A percentile compares a stretch with the other conserved stretches of the same genome.
phyloP scores from a whole-genome alignment of 73 alveolate genomes.

The Paramecium sexaurelia region DNA sequence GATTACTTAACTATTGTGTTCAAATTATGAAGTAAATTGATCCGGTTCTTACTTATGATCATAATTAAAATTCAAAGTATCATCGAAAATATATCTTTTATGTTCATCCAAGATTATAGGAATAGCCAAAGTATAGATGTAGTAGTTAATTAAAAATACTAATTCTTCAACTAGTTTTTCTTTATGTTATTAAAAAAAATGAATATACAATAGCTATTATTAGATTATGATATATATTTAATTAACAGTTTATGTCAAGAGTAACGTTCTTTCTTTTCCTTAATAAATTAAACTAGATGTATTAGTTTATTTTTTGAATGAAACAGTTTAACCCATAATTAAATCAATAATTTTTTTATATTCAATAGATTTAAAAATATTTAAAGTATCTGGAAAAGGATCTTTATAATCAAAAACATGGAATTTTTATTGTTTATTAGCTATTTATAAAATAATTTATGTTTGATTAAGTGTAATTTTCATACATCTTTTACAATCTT shows the following conservation, averaged over 20 bases:
- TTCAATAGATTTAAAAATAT: constrained; percentile 25
- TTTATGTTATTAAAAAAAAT: not conserved
- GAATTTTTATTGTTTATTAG: not conserved
- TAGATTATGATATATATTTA: not conserved
- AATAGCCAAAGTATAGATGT: not conserved
- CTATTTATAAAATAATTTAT: not conserved
- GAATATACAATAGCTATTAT: not conserved
- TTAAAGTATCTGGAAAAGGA: constrained; percentile 48
- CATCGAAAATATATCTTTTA: constrained; percentile 25
- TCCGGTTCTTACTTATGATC: constrained; percentile 25
- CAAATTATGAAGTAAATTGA: not conserved
- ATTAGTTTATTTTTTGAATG: not conserved
- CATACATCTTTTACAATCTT: constrained; percentile 46
- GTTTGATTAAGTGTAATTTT: constrained; percentile 32
- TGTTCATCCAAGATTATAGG: not conserved
- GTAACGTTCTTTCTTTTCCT: constrained; percentile 34
- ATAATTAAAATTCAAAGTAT: not conserved
- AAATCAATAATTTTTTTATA: constrained; percentile 5
- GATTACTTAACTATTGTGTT: not conserved
- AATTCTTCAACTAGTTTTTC: not conserved
- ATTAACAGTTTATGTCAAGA: constrained; percentile 31
- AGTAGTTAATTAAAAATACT: not conserved
- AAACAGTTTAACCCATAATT: not conserved
- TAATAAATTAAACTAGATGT: not conserved
- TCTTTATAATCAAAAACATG: not conserved